Evolutionary conservation across 371 early-diverging fungal genomes (phyloP).

Genomic region (Capillidium heterosporum): DNA sequence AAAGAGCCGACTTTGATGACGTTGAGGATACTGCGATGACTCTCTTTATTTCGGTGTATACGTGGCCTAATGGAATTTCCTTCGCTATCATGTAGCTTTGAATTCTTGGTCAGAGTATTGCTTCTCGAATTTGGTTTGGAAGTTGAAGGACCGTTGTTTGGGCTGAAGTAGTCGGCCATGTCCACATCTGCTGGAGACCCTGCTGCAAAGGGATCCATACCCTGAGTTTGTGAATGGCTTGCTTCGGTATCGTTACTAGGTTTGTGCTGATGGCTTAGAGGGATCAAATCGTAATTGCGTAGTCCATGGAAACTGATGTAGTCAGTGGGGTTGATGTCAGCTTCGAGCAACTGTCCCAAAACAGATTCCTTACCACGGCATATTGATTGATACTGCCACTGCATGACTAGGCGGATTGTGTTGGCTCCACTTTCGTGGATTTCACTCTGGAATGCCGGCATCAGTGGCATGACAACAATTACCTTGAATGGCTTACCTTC

Average conservation of each 20-base stretch:
- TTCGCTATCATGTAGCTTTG: constrained; percentile 4
- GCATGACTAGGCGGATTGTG: constrained; percentile 62
- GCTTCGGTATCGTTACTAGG: constrained; percentile 10
- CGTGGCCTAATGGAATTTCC: background rate
- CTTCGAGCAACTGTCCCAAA: constrained; percentile 28
- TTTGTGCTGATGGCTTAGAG: constrained; percentile 7
- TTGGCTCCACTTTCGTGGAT: constrained; percentile 55
- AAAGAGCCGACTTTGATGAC: background rate
- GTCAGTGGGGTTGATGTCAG: constrained; percentile 45
- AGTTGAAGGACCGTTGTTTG: constrained; percentile 6
- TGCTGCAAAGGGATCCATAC: background rate
- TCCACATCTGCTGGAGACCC: background rate
- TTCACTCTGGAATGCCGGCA: constrained; percentile 84
- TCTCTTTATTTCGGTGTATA: background rate
- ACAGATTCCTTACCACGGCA: constrained; percentile 57
- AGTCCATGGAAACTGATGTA: constrained; percentile 66
- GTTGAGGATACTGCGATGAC: background rate
- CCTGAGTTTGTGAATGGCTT: constrained; percentile 5
- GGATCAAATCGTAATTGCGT: constrained; percentile 44
- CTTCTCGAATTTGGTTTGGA: constrained; percentile 11
- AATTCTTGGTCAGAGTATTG: background rate
- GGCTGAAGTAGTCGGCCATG: background rate
- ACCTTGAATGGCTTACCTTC: constrained; percentile 58
- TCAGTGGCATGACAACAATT: constrained; percentile 76
- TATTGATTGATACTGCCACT: constrained; percentile 71